phyloP scores from a whole-genome alignment of 257 asterid genomes.

The Ilex asprella region DNA sequence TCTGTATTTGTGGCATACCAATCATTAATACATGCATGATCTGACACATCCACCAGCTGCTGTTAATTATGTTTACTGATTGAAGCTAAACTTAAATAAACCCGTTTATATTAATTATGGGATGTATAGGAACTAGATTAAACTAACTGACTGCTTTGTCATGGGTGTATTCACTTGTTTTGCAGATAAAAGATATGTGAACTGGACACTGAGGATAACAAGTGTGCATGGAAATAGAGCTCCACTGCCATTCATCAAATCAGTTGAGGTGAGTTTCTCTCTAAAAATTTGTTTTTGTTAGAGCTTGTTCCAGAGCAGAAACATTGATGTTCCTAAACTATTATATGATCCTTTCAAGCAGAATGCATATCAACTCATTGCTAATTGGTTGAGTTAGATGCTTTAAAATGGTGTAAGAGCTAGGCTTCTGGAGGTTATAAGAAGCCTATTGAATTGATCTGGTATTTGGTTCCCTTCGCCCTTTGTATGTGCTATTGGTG shows the following conservation, averaged over 20 bases:
- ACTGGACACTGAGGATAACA: slow-evolving; percentile 79
- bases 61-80: too few relatives aligned
- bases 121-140: slow-evolving; percentile 3
- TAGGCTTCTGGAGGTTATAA: too few relatives aligned
- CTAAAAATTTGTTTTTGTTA: background rate
- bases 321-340: background rate
- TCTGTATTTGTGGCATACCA: too few relatives aligned
- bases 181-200: slow-evolving; percentile 73
- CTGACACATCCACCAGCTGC: too few relatives aligned
- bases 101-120: background rate
- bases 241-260: slow-evolving; percentile 73
- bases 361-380: background rate
- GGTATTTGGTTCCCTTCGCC: too few relatives aligned
- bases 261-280: slow-evolving; percentile 55
- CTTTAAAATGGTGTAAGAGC: too few relatives aligned
- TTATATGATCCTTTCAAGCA: too few relatives aligned
- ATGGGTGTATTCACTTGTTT: slow-evolving; percentile 15
- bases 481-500: too few relatives aligned
- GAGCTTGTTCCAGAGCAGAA: background rate
- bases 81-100: background rate
- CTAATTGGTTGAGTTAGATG: background rate
- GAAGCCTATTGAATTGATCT: too few relatives aligned
- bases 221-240: slow-evolving; percentile 90
- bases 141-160: slow-evolving; percentile 17
- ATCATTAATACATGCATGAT: too few relatives aligned